Evolutionary conservation across 1,284 basidiomycete species (phyloP), one percentile per base, ranked within the genome.

Genomic region (Fistulina hepatica): DNA sequence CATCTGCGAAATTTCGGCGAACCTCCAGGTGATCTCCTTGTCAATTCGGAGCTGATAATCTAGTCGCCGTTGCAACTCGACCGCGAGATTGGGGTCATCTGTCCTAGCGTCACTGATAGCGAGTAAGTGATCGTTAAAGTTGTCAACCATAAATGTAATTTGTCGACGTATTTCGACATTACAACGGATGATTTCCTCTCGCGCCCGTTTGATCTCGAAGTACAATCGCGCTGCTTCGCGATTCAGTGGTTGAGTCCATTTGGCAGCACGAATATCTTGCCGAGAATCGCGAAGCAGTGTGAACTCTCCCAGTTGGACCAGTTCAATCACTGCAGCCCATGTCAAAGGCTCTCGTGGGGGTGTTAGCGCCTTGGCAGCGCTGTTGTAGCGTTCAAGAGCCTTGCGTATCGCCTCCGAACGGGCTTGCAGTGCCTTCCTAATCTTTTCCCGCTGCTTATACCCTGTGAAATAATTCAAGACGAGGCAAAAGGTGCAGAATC

Each of bases 151-250:
- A 16, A 37, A 53, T 2, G 59, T 57, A 8, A 46, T 33, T 2
- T 64, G 44, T 0, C 50, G 49, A 1, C 40, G 38, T 5, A 60
- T 54, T 41, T 63, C 60, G 6, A 61, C 30, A 37, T 63, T 57
- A 11, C 58, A 47, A 2, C 52, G 45, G 10, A 27, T 19, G 9
- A 62, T 48, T 46, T 64, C 60, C 30, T 59, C 57, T 2, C 44
- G 26, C 8, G 60, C 54, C n/a, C 51, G 44, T 30, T 47, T 23
- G 12, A 61, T 41, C 27, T 54, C 52, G 36, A 53, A 54, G 39
- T 53, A 49, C 12, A 48, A 32, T 2, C 44, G 42, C 32, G 49
- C 52, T 2, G 47, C 45, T 15, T 51, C 44, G 2, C 54, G 49
- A 13, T 49, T 36, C 1, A 32, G 33, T 13, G 52, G 52, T 4